Evolutionary conservation across 2,329 filamentous ascomycete genomes (phyloP), one percentile per base, ranked within the genome.

Genomic region (Cyanodermella asteris): DNA sequence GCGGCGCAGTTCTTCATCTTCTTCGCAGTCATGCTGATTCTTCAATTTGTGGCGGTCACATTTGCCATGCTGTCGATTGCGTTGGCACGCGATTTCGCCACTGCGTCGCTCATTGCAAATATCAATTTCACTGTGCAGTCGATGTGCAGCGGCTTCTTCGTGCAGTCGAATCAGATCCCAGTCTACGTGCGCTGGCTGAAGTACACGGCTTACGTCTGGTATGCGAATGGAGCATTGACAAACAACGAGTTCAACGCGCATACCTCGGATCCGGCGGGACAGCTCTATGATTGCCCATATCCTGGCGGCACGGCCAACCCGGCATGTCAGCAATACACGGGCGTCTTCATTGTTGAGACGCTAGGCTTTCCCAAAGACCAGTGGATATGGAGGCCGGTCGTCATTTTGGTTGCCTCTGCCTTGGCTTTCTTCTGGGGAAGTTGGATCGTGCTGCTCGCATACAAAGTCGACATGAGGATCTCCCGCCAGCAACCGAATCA

Each of bases 181-280:
- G 54, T 81, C 1, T 82, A 80, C 36, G 64, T 78, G n/a, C 58
- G 73, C 28, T 82, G 75, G 75, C 50, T 75, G 2, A 81, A 78
- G 31, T 52, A 47, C 49, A 41, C 37, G 4, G 40, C 39, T 4
- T 47, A 47, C 23, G 42, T 40, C 1, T 43, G 38, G 39, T 81
- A 80, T 37, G 61, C 60, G 0, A 77, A 81, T 37, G 68, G 72
- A 0, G 72, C 72, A 3, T 57, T 80, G 5, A 65, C 57, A 22
- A 64, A 63, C 3, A 82, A 82, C 32, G 75, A 82, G 38, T 81
- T 82, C 28, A 45, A 49, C 7, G 16, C 14, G 20, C 32, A 42
- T 9, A 36, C 38, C 16, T 38, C 39, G 7, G 36, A 45, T 14
- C 36, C 38, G 3, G 49, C 64, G 13, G 66, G 62, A 7, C 63